Base-by-base conservation (phyloP, 495 filamentous ascomycete genomes). In the Pseudomonodictys pantanalensis region DNA sequence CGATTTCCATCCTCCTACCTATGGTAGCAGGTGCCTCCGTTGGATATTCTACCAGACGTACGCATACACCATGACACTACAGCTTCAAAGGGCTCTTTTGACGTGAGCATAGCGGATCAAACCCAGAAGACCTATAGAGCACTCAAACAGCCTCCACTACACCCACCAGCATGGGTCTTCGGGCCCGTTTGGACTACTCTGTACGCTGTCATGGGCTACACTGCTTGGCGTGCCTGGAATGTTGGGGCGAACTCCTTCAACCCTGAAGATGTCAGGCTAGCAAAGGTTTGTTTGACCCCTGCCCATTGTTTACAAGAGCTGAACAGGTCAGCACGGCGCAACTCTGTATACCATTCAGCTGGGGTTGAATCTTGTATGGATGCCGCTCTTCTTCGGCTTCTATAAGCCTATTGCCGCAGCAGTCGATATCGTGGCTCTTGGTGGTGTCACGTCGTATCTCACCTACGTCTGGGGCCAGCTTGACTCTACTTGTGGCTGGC, bases 151-250 rank as follows among this genome's bases (percentile, higher is more conserved):
- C 92, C 92, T 0, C 91, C 91, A 1, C 78, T 86, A 60, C 78
- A 81, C 35, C 92, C 92, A 3, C 92, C 92, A 0, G 79, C 88
- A 4, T 82, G 81, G 75, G 78, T 91, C 57, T 97, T 96, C 66
- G 88, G 84, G 1, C 90, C 91, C 2, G 83, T 83, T 24, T 97
- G 92, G 93, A 95, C 91, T 0, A 18, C 81, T 38, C 82, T 97
- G 11, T 97, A 97, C 73, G 87, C 83, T 4, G 68, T 86, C 39
- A 96, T 96, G 90, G 93, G 92, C 35, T 96, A 90, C 71, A 84
- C 90, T 3, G 83, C 89, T 25, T 84, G 96, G 73, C 86, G 86
- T 45, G 81, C 83, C 6, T 83, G 76, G 58, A 76, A 70, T n/a
- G 73, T 77, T 2, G 88, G 86, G n/a, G 79, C 81, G 15, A 72